Base-by-base conservation (phyloP, 2,329 filamentous ascomycete genomes). In the Microdochium trichocladiopsis region DNA sequence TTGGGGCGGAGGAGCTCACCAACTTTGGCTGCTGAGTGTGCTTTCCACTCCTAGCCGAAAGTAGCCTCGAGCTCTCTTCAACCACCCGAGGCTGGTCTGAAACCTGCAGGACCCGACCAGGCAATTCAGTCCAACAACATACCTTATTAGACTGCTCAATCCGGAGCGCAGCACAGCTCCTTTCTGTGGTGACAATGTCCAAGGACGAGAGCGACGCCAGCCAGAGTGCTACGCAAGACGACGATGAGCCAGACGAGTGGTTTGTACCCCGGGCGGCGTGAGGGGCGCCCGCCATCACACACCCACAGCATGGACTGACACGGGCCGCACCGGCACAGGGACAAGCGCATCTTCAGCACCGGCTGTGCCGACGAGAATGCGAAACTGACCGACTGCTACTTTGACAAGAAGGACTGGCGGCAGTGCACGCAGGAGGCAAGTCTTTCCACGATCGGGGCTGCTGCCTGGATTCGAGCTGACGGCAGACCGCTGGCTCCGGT, bases 161-260 rank as follows among this genome's bases (percentile, higher is more conserved):
- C 28, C 8, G 8, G 14, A 14, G 8, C 8, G 14, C 28, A 14
- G 8, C 28, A 22, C 18, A 23, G 10, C 41, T 21, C 21, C 16
- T 4, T 6, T 9, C 3, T 18, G 18, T 18, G 22, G 12, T 8
- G 18, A 25, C 33, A 68, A 84, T 84, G 82, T 79, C 84, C 12
- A 82, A 83, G 56, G 73, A 80, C 53, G 76, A 80, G 55, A 78
- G 72, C 41, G 61, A 67, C 48, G 63, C 66, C 50, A 63, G 69
- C 37, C 75, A 65, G 56, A 64, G 67, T 25, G 59, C 68, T 18
- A 64, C 70, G 50, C 65, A 81, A 47, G 82, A 84, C 36, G 88
- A 93, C 53, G 91, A 96, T 70, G 93, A 96, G 70, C 89, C 89
- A 3, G 94, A 97, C 77, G 93, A 96, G 55, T 97, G 93, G 94